Evolutionary conservation across 345 rosid genomes (phyloP), one percentile per base, ranked within the genome.

Genomic region (Psidium friedrichsthalianum): DNA sequence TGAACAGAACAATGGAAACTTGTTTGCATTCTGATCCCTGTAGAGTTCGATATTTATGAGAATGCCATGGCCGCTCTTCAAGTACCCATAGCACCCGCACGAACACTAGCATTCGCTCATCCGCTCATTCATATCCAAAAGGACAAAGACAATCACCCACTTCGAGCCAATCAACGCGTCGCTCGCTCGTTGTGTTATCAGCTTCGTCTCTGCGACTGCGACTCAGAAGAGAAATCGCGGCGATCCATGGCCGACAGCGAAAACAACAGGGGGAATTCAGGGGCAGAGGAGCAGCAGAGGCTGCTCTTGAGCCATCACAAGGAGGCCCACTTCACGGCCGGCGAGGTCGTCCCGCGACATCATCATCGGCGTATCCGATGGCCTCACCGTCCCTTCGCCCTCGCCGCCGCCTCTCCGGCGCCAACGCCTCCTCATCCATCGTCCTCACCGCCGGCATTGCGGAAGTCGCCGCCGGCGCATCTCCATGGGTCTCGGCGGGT

Each of bases 401-500:
- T 97, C 83, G 99, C 98, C 25, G 99, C 99, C 55, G 98, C 36
- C 90, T 97, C 42, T 96, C 99, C 56, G 99, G 98, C 44, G 98
- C 98, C 53, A 94, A 95, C 90, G 98, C 96, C 82, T 86, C 96
- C 16, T 97, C 98, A 8, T 91, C 96, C 59, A 93, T 97, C 81
- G 92, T 97, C 81, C 98, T 97, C 91, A 96, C 98, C 36, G 99
- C 99, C 80, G 99, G 99, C 27, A 85, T 94, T 61, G 99, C 99
- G 2, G 99, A 97, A 84, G 98, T 97, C 22, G 98, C 94, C 36
- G 99, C 99, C 69, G 98, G 99, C 10, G 96, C 99, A 95, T 96
- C 90, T 96, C 99, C 87, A 97, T 97, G 99, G 99, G 99, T 85
- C 98, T 97, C 51, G 99, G 99, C 84, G 98, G 99, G 98, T 93